These are phyloP conservation scores for Pseudogymnoascus sp. DNA, from an alignment of 2,329 filamentous ascomycete species.

Conservation along the genomic window DNA sequence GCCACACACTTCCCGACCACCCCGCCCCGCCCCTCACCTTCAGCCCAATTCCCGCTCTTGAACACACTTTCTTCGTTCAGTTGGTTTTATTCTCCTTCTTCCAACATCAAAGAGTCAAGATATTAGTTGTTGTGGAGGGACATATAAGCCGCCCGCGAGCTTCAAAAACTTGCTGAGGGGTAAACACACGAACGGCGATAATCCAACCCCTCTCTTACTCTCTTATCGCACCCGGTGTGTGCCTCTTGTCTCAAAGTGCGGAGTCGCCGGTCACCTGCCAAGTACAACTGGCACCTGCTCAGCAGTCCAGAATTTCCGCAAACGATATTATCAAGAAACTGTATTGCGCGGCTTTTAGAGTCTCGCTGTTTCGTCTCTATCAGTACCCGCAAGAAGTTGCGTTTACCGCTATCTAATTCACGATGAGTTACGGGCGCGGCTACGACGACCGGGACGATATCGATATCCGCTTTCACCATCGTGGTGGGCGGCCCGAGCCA, in stretches of 20 bases:
- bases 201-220: not conserved
- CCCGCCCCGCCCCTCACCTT: constrained; percentile 6
- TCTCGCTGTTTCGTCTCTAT: not conserved
- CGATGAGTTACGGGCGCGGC: constrained; percentile 25
- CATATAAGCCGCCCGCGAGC: constrained; percentile 5
- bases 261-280: constrained; percentile 1
- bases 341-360: not conserved
- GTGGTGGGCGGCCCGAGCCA: constrained; percentile 16
- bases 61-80: not conserved
- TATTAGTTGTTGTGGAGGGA: not conserved
- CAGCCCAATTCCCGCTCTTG: not conserved
- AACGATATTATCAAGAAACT: not conserved
- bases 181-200: constrained; percentile 1
- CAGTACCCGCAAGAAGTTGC: not conserved
- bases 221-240: not conserved
- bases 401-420: not conserved
- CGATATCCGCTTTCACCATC: constrained; percentile 40
- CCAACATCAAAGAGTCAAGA: constrained; percentile 1
- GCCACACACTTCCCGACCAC: not conserved
- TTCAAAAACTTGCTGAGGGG: constrained; percentile 4
- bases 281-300: not conserved
- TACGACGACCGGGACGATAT: constrained; percentile 48
- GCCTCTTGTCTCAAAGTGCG: not conserved
- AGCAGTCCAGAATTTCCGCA: not conserved
- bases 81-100: constrained; percentile 2